Percentiles rank a stretch among this genome's conserved stretches.
These are phyloP conservation scores for Phytophthora citrophthora DNA, from an alignment of 352 stramenopile species.

Conservation along the genomic window DNA sequence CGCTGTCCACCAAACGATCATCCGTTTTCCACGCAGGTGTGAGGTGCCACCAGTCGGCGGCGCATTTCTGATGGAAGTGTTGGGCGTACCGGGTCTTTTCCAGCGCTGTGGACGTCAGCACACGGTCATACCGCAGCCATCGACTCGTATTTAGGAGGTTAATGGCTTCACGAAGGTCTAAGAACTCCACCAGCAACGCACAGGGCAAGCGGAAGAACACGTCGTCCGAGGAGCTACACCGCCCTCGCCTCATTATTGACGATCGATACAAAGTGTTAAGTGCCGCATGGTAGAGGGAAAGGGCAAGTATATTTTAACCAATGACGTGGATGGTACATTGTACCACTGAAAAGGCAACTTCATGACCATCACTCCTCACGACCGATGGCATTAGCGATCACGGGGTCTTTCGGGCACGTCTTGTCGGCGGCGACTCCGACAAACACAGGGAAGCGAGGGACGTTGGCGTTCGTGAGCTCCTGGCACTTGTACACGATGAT, in stretches of 20 bases:
- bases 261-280: constrained; percentile 6
- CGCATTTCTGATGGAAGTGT: constrained; percentile 61
- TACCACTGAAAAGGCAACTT: constrained; percentile 11
- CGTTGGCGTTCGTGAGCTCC: constrained; percentile 71
- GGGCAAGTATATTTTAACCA: constrained; percentile 12
- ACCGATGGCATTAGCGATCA: constrained; percentile 47
- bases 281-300: constrained; percentile 5
- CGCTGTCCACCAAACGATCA: constrained; percentile 41
- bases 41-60: constrained; percentile 62
- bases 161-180: constrained; percentile 53
- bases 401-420: constrained; percentile 48
- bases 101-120: constrained; percentile 49
- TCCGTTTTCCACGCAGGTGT: constrained; percentile 47
- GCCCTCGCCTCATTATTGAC: constrained; percentile 25
- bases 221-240: constrained; percentile 2
- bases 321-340: not conserved
- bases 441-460: constrained; percentile 80
- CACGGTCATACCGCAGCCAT: constrained; percentile 44
- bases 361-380: constrained; percentile 9
- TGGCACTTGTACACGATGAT: constrained; percentile 87
- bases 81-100: constrained; percentile 56
- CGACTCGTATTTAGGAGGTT: constrained; percentile 56
- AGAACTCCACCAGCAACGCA: constrained; percentile 50
- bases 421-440: constrained; percentile 66
- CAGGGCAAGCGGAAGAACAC: constrained; percentile 49